phyloP scores from a whole-genome alignment of 176 grass and related monocot species.

The Avena eriantha region DNA sequence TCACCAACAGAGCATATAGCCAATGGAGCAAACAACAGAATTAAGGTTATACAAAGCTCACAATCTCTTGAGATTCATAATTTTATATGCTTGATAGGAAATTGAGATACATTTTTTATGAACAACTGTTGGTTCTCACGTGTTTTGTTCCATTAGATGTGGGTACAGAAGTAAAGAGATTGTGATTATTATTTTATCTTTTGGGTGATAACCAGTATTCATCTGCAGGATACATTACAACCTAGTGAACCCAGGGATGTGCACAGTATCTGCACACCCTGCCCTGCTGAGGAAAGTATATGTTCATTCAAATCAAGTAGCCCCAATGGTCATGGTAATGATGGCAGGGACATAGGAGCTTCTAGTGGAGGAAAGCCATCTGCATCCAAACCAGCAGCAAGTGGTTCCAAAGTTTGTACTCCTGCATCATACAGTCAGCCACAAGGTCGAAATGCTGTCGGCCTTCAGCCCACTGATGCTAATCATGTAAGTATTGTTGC shows the following conservation, averaged over 20 bases:
- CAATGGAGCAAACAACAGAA: slow-evolving; percentile 45
- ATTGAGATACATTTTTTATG: slow-evolving; percentile 19
- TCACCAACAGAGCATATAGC: slow-evolving; percentile 51
- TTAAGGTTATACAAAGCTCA: slow-evolving; percentile 54
- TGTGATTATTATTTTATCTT: slow-evolving; percentile 14
- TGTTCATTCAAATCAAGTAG: slow-evolving; percentile 81
- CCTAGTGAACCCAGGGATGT: slow-evolving; percentile 56
- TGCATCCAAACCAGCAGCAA: slow-evolving; percentile 64
- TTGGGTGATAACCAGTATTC: not conserved
- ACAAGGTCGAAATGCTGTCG: slow-evolving; percentile 51
- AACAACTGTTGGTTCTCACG: slow-evolving; percentile 41
- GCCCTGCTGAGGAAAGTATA: slow-evolving; percentile 83
- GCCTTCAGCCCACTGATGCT: slow-evolving; percentile 52
- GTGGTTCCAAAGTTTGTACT: slow-evolving; percentile 52
- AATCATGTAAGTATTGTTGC: slow-evolving; percentile 62
- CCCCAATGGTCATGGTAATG: slow-evolving; percentile 56
- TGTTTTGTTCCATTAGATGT: slow-evolving; percentile 41
- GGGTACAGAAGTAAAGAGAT: not conserved
- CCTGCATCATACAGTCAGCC: slow-evolving; percentile 51
- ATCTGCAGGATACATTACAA: slow-evolving; percentile 48
- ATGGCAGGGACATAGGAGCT: slow-evolving; percentile 57
- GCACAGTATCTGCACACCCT: slow-evolving; percentile 55
- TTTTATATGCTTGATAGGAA: slow-evolving; percentile 34
- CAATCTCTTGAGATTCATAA: slow-evolving; percentile 32
- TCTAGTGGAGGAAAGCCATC: slow-evolving; percentile 52